phyloP scores from a whole-genome alignment of 1,284 basidiomycete species.

The Heterobasidion parviporum region DNA sequence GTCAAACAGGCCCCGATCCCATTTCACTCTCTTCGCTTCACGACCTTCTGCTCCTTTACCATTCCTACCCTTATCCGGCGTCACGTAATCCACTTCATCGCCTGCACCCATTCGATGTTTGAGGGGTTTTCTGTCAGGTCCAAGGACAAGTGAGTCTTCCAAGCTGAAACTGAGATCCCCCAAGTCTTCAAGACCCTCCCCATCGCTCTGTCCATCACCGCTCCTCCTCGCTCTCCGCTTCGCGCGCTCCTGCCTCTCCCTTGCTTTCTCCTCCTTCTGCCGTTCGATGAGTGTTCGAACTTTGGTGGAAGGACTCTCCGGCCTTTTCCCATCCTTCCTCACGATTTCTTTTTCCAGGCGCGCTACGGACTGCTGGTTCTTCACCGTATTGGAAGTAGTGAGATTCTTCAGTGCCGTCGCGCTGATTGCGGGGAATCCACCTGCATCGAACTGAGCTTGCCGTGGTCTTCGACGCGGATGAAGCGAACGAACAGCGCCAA shows the following conservation, averaged over 20 bases:
- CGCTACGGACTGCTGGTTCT: slow-evolving; percentile 57
- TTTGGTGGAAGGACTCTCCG: slow-evolving; percentile 73
- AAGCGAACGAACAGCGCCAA: slow-evolving; percentile 26
- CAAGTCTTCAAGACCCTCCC: slow-evolving; percentile 17
- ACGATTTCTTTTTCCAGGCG: slow-evolving; percentile 61
- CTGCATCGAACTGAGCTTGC: slow-evolving; percentile 27
- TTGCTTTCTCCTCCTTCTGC: slow-evolving; percentile 59
- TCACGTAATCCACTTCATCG: slow-evolving; percentile 77
- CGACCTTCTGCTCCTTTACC: slow-evolving; percentile 20
- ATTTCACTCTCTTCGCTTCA: slow-evolving; percentile 59
- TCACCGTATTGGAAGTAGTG: slow-evolving; percentile 60
- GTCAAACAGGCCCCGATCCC: slow-evolving; percentile 66
- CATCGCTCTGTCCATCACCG: slow-evolving; percentile 19
- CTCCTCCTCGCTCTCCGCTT: slow-evolving; percentile 47
- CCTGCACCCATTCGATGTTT: slow-evolving; percentile 59
- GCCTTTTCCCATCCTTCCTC: slow-evolving; percentile 60
- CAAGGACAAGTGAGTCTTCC: slow-evolving; percentile 18
- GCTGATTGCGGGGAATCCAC: slow-evolving; percentile 53
- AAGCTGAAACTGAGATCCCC: slow-evolving; percentile 18
- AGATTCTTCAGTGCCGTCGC: slow-evolving; percentile 58
- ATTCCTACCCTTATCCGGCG: slow-evolving; percentile 39
- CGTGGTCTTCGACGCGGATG: slow-evolving; percentile 29
- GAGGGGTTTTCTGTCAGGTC: slow-evolving; percentile 17
- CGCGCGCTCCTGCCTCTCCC: slow-evolving; percentile 56
- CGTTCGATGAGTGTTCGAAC: slow-evolving; percentile 65